Percentiles rank a stretch among this genome's conserved stretches.
phyloP scores from a whole-genome alignment of 225 moss, liverwort and hornwort genomes.

The Physcomitrium patens region DNA sequence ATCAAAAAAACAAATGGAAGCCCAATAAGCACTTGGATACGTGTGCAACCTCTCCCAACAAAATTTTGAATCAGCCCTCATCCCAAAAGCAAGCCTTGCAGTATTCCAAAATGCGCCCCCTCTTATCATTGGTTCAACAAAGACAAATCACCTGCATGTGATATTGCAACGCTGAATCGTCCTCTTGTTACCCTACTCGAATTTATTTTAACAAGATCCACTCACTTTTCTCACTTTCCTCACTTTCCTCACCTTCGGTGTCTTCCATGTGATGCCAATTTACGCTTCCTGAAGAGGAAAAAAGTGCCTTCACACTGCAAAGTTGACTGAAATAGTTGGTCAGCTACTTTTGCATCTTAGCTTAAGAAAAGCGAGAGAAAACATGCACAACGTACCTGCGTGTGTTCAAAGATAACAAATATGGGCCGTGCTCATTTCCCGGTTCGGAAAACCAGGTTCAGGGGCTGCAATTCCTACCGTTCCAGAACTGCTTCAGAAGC shows the following conservation, averaged over 20 bases:
- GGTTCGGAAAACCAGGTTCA: too few species aligned
- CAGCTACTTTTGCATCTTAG: too few species aligned
- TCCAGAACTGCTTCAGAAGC: too few species aligned
- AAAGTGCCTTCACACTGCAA: too few species aligned
- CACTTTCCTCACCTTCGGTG: background rate
- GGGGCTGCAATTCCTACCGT: too few species aligned
- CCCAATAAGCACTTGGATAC: slow-evolving; percentile 11
- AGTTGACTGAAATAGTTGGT: too few species aligned
- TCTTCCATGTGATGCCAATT: too few species aligned
- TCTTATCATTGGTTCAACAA: slow-evolving; percentile 21
- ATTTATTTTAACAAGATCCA: slow-evolving; percentile 61
- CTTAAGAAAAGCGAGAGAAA: too few species aligned
- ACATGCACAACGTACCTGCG: background rate
- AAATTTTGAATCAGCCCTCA: background rate
- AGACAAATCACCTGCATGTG: slow-evolving; percentile 45
- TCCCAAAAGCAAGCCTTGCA: too few species aligned
- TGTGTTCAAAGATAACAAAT: background rate
- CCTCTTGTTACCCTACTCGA: slow-evolving; percentile 59
- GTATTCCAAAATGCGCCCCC: background rate
- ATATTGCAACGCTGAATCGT: slow-evolving; percentile 65
- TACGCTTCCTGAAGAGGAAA: too few species aligned
- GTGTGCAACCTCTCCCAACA: background rate
- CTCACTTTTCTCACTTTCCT: slow-evolving; percentile 61
- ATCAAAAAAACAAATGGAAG: slow-evolving; percentile 2
- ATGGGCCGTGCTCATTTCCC: too few species aligned